Evolutionary conservation across 768 basidiomycete species (phyloP).

Genomic region (Xerocomus brunneocitrinus): DNA sequence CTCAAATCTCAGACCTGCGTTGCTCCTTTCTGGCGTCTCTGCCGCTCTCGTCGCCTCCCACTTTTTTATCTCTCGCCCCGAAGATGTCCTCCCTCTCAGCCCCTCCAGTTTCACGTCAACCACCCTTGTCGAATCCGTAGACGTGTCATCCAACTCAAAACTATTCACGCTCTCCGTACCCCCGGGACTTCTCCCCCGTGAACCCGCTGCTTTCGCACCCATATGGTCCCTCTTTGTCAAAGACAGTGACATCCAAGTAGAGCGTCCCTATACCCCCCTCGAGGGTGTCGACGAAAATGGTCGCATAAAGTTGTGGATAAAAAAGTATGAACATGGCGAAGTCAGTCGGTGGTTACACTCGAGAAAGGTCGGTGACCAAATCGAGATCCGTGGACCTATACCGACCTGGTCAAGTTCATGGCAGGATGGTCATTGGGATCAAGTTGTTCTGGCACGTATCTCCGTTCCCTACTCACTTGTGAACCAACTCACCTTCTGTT

Average conservation of each 20-base stretch:
- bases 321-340: conserved; percentile 73
- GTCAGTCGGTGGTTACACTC: conserved; percentile 81
- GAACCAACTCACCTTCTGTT: not conserved
- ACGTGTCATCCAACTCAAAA: conserved; percentile 55
- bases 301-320: conserved; percentile 74
- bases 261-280: conserved; percentile 80
- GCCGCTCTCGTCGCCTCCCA: conserved; percentile 46
- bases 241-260: conserved; percentile 85
- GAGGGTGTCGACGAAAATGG: conserved; percentile 65
- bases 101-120: conserved; percentile 53
- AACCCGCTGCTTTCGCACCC: conserved; percentile 29
- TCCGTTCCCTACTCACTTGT: not conserved
- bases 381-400: conserved; percentile 76
- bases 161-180: conserved; percentile 61
- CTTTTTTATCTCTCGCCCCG: conserved; percentile 45
- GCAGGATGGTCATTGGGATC: conserved; percentile 64
- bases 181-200: conserved; percentile 32
- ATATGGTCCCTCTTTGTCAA: conserved; percentile 81
- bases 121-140: conserved; percentile 49
- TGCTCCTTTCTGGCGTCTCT: conserved; percentile 37
- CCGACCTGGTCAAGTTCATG: conserved; percentile 51
- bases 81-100: conserved; percentile 44
- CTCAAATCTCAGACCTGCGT: conserved; percentile 10
- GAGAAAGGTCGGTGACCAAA: conserved; percentile 55
- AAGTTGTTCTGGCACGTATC: conserved; percentile 64